phyloP scores from a whole-genome alignment of 768 basidiomycete species.

The Lactifluus echinatus region DNA sequence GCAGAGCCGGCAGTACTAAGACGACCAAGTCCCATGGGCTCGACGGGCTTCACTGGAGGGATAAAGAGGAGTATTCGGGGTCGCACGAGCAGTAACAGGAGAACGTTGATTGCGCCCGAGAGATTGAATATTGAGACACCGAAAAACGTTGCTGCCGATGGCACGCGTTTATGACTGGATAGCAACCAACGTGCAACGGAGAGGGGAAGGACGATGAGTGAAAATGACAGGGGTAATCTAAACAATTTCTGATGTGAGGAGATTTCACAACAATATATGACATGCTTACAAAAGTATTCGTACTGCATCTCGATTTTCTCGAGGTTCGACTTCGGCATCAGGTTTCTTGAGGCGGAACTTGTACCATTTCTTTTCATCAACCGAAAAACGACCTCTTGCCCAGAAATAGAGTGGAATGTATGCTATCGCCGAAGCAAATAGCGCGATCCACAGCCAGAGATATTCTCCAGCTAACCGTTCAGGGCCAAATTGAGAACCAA shows the following conservation, averaged over 20 bases:
- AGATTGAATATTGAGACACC: slow-evolving; percentile 30
- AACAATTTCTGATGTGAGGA: background rate
- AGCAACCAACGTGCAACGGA: slow-evolving; percentile 35
- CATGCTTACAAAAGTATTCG: slow-evolving; percentile 26
- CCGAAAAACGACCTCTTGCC: slow-evolving; percentile 29
- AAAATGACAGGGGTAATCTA: slow-evolving; percentile 35
- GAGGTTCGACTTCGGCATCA: background rate
- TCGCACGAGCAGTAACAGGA: slow-evolving; percentile 32
- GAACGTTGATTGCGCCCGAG: slow-evolving; percentile 34
- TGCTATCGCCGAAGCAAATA: slow-evolving; percentile 27
- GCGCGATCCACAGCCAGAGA: slow-evolving; percentile 38
- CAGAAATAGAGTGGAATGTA: slow-evolving; percentile 35
- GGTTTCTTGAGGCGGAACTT: slow-evolving; percentile 22
- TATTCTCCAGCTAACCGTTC: slow-evolving; percentile 36
- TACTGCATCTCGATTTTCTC: slow-evolving; percentile 3
- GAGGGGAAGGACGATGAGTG: slow-evolving; percentile 34
- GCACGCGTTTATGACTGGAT: slow-evolving; percentile 22
- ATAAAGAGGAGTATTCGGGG: slow-evolving; percentile 30
- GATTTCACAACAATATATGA: background rate
- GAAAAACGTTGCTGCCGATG: slow-evolving; percentile 29
- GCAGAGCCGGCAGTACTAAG: background rate
- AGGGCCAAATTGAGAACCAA: slow-evolving; percentile 26
- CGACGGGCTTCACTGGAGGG: background rate
- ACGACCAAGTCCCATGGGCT: background rate
- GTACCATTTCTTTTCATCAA: slow-evolving; percentile 31